phyloP scores from a whole-genome alignment of 371 early-diverging fungal species.

The Mucor velutinosus region DNA sequence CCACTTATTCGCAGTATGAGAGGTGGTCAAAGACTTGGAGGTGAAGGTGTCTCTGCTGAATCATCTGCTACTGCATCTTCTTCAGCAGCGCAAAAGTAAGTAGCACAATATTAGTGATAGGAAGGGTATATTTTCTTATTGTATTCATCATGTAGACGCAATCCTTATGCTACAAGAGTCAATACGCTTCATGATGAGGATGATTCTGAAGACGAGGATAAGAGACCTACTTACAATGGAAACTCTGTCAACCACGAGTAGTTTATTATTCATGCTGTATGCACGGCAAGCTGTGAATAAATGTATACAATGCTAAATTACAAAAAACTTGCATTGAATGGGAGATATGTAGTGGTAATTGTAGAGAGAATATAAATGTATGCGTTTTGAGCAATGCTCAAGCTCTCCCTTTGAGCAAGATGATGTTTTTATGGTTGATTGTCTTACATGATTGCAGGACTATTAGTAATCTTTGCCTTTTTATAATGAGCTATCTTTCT shows the following conservation, averaged over 20 bases:
- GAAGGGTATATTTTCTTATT: background rate
- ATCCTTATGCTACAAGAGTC: slow-evolving; percentile 27
- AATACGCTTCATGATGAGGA: slow-evolving; percentile 28
- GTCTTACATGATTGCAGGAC: no score
- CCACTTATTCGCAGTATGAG: slow-evolving; percentile 9
- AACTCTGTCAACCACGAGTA: slow-evolving; percentile 55
- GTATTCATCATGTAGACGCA: slow-evolving; percentile 10
- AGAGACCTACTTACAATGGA: slow-evolving; percentile 45
- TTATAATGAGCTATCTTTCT: no score
- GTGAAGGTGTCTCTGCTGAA: background rate
- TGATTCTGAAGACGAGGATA: slow-evolving; percentile 17
- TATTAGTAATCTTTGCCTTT: no score
- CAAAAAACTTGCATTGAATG: no score
- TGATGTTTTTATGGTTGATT: no score
- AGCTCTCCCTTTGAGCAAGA: no score
- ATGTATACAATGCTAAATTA: background rate
- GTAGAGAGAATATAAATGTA: no score
- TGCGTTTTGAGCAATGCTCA: no score
- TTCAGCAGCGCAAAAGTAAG: slow-evolving; percentile 17
- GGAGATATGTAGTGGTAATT: no score
- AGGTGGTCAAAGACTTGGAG: slow-evolving; percentile 32
- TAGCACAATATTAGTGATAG: background rate
- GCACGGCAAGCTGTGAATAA: background rate
- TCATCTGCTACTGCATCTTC: slow-evolving; percentile 7
- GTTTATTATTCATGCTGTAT: background rate